phyloP scores from a whole-genome alignment of 164 flowering plant species.

The Vitis cinerea region DNA sequence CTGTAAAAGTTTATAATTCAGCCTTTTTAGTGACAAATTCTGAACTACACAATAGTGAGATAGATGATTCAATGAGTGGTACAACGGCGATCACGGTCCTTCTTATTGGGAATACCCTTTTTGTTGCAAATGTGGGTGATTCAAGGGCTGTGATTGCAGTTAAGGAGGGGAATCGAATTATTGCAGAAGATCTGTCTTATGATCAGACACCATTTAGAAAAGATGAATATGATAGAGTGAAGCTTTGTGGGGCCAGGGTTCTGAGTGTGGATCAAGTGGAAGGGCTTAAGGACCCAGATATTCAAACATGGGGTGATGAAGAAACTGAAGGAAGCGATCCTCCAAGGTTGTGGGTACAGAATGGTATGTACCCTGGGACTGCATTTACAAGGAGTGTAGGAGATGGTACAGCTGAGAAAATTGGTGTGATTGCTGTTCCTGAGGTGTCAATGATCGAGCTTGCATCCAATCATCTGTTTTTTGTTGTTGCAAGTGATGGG shows the following conservation, averaged over 20 bases:
- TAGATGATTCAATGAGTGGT: conserved; percentile 96
- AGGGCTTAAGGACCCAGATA: conserved; percentile 76
- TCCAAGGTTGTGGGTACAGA: conserved; percentile 91
- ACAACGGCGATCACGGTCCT: conserved; percentile 94
- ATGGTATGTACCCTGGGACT: conserved; percentile 91
- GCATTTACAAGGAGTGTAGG: conserved; percentile 97
- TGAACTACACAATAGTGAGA: conserved; percentile 68
- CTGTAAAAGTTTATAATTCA: conserved; percentile 62
- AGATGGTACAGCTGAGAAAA: conserved; percentile 76
- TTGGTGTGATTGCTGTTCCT: conserved; percentile 89
- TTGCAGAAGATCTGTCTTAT: conserved; percentile 67
- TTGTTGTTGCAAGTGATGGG: conserved; percentile 96
- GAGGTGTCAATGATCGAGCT: conserved; percentile 69
- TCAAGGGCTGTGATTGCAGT: conserved; percentile 87
- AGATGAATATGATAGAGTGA: conserved; percentile 89
- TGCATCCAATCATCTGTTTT: conserved; percentile 65
- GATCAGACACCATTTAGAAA: conserved; percentile 94
- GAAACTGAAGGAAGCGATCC: conserved; percentile 85
- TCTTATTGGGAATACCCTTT: conserved; percentile 63
- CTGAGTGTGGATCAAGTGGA: conserved; percentile 88
- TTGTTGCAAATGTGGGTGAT: conserved; percentile 95
- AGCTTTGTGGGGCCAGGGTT: conserved; percentile 89
- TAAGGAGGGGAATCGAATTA: conserved; percentile 47
- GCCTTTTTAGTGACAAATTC: conserved; percentile 62
- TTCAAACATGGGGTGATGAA: conserved; percentile 91